Base-by-base conservation (phyloP, 2,329 filamentous ascomycete genomes). In the Phialophora macrospora region DNA sequence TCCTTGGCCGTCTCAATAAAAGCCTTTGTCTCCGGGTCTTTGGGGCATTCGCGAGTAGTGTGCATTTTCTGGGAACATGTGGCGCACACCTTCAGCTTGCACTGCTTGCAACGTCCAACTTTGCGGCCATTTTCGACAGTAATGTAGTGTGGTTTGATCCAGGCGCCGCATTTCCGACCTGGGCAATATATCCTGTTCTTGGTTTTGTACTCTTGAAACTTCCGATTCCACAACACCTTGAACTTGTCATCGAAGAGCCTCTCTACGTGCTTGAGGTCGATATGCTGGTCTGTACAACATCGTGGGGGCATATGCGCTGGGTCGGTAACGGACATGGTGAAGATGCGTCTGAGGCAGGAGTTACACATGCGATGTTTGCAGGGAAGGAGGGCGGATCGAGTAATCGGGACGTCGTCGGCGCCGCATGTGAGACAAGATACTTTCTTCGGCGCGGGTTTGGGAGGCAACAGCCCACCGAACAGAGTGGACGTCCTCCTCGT, bases 321-420 rank as follows among this genome's bases (percentile, higher is more conserved):
- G 74, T 96, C 91, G 49, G 84, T 88, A 68, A 93, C 82, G 11
- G 92, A 95, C 67, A 92, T 83, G 61, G 84, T 87, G 78, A 96
- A 96, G 64, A 87, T 84, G 57, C 87, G 86, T 76, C 87, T 89
- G 48, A 97, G 81, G 76, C 93, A 96, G 7, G 83, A 76, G 69
- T 90, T 83, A 77, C 93, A 96, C 89, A 94, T 93, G 68, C 87
- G 86, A 77, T 96, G 92, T 2, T 87, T 87, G 75, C 93, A 96
- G 70, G 86, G 85, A 41, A 96, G 84, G 75, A 88, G 90, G 44
- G 88, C 88, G 38, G 89, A 85, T 76, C 87, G 88, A 65, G 82
- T 82, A 9, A 83, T 74, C 0, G 88, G 86, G 2, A 90, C 79
- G 68, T 91, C 88, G 68, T 91, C 88, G 46, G 82, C 82, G 74